Conservation (phyloP, 768 basidiomycete genomes). For the Lentinula aciculospora region DNA sequence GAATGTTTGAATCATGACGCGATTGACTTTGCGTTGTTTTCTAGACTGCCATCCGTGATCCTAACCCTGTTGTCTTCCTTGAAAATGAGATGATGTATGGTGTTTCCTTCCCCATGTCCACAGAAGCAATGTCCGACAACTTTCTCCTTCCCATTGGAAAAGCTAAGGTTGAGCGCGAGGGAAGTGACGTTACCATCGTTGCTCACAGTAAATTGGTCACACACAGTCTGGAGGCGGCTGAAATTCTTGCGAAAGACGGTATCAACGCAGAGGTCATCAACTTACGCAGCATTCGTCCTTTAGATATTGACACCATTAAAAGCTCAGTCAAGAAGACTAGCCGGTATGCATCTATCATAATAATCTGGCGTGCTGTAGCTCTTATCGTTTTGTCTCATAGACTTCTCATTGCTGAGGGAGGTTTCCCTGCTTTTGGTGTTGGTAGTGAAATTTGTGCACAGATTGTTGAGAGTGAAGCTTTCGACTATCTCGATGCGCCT, state of each 20-base stretch:
- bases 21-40: background rate
- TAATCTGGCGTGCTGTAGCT: background rate
- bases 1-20: background rate
- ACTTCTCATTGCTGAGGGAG: slow-evolving; percentile 92
- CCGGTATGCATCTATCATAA: slow-evolving; percentile 43
- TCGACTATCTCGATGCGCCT: slow-evolving; percentile 97
- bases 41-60: slow-evolving; percentile 94
- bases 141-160: slow-evolving; percentile 97
- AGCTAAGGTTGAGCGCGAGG: slow-evolving; percentile 91
- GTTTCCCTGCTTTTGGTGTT: slow-evolving; percentile 97
- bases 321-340: slow-evolving; percentile 98
- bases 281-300: slow-evolving; percentile 89
- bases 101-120: slow-evolving; percentile 92
- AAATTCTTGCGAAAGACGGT: slow-evolving; percentile 89
- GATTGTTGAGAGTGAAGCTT: slow-evolving; percentile 95
- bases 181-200: slow-evolving; percentile 91
- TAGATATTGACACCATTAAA: slow-evolving; percentile 97
- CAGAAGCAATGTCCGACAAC: slow-evolving; percentile 92
- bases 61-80: slow-evolving; percentile 97
- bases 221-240: slow-evolving; percentile 92
- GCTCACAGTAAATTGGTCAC: slow-evolving; percentile 99
- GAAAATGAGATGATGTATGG: slow-evolving; percentile 99
- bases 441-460: slow-evolving; percentile 98
- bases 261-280: slow-evolving; percentile 98
- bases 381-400: slow-evolving; percentile 29